Evolutionary conservation across 1,284 basidiomycete genomes (phyloP).

Genomic region (Pterula multifida): DNA sequence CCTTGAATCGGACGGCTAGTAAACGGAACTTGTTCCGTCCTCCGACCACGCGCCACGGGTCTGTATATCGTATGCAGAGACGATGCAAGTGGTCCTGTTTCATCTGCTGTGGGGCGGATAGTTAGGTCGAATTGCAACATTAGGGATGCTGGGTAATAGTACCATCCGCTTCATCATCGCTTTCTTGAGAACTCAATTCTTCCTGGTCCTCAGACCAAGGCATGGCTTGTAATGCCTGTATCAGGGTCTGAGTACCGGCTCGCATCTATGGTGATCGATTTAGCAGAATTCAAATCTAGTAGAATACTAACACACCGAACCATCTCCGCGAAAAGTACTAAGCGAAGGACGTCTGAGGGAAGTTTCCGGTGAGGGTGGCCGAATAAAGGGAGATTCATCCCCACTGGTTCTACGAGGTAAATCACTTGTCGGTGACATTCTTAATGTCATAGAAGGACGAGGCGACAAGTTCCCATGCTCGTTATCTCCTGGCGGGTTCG

Average conservation of each 20-base stretch:
- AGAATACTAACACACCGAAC: conserved; percentile 40
- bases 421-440: conserved; percentile 17
- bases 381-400: conserved; percentile 73
- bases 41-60: neutral
- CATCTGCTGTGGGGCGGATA: neutral
- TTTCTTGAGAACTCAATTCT: neutral
- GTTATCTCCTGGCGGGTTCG: neutral
- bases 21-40: neutral
- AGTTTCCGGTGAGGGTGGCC: conserved; percentile 52
- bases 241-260: conserved; percentile 72
- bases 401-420: conserved; percentile 13
- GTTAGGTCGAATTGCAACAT: neutral
- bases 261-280: conserved; percentile 45
- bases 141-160: neutral
- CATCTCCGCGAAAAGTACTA: conserved; percentile 45
- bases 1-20: neutral
- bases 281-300: conserved; percentile 9
- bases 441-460: conserved; percentile 9
- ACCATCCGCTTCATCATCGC: neutral
- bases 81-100: conserved; percentile 9
- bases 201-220: conserved; percentile 63
- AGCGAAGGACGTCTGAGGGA: conserved; percentile 29
- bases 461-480: conserved; percentile 19
- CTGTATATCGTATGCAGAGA: conserved; percentile 1
- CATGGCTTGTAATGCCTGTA: conserved; percentile 72